These are phyloP conservation scores for Lactarius hengduanensis DNA, from an alignment of 768 basidiomycete genomes.

Conservation along the genomic window DNA sequence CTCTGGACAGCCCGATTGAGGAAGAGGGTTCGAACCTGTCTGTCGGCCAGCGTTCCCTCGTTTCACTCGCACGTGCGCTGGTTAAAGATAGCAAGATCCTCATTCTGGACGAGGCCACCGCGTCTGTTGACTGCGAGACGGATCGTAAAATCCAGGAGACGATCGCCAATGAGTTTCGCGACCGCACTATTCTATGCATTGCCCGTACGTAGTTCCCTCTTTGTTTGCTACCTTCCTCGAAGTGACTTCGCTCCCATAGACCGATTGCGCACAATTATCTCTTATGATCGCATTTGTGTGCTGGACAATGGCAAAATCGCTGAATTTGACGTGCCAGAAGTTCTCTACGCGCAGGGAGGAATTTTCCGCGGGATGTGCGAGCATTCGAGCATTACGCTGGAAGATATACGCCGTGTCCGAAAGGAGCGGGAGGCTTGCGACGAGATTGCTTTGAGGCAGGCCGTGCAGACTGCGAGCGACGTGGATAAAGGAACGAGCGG, in stretches of 20 bases:
- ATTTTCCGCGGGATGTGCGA: constrained; percentile 89
- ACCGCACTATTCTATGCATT: constrained; percentile 84
- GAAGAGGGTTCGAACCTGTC: constrained; percentile 85
- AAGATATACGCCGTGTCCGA: constrained; percentile 55
- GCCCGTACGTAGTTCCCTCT: constrained; percentile 55
- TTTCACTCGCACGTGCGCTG: constrained; percentile 84
- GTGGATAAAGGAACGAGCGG: too few relatives aligned
- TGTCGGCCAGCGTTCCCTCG: constrained; percentile 77
- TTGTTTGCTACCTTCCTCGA: neutral
- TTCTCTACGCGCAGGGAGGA: constrained; percentile 56
- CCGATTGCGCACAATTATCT: constrained; percentile 82
- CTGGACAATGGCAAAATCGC: constrained; percentile 78
- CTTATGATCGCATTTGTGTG: constrained; percentile 87
- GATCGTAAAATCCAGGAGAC: constrained; percentile 91
- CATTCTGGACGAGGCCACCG: constrained; percentile 89
- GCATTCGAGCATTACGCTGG: constrained; percentile 67
- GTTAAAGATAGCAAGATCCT: constrained; percentile 84
- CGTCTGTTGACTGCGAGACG: constrained; percentile 85
- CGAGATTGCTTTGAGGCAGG: neutral
- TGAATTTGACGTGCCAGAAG: constrained; percentile 81
- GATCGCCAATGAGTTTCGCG: constrained; percentile 77
- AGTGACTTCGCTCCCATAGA: constrained; percentile 42
- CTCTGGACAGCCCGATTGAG: constrained; percentile 78
- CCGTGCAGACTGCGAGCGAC: too few relatives aligned
- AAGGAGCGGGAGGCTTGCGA: constrained; percentile 29